phyloP scores from a whole-genome alignment of 1,139 yeast genomes.

The Pichia norvegensis region DNA sequence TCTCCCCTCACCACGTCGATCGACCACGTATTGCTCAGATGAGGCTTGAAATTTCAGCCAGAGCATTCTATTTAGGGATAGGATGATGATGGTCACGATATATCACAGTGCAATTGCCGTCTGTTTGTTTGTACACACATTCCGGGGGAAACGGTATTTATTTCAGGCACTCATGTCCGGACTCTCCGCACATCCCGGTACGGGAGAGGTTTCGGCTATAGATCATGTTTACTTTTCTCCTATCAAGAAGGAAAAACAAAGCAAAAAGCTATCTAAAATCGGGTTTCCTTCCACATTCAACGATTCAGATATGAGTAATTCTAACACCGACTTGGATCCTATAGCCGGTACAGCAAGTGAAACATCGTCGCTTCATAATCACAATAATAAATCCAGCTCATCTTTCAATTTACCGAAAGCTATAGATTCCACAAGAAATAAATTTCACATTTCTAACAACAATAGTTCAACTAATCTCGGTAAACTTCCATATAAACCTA shows the following conservation, averaged over 20 bases:
- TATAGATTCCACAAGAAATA: not conserved
- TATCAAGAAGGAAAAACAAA: slow-evolving; percentile 5
- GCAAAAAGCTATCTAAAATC: slow-evolving; percentile 8
- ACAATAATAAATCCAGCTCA: not conserved
- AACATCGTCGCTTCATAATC: not conserved
- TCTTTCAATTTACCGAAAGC: not conserved
- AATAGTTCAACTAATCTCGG: not conserved
- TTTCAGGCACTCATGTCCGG: not conserved
- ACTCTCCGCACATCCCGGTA: not conserved
- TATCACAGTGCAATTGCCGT: too few relatives aligned
- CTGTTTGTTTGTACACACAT: too few relatives aligned
- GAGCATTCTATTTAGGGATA: too few relatives aligned
- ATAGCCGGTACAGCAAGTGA: not conserved
- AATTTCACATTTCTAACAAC: not conserved
- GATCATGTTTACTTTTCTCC: slow-evolving; percentile 2
- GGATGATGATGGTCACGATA: too few relatives aligned
- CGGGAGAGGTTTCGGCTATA: not conserved
- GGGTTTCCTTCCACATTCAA: slow-evolving; percentile 6
- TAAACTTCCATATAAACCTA: not conserved
- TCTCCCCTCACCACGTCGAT: too few relatives aligned
- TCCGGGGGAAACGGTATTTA: too few relatives aligned
- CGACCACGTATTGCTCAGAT: too few relatives aligned
- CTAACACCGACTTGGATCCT: not conserved
- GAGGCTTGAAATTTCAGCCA: too few relatives aligned
- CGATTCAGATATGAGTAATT: not conserved